phyloP scores from a whole-genome alignment of 768 basidiomycete genomes.

The Trametes coccinea region DNA sequence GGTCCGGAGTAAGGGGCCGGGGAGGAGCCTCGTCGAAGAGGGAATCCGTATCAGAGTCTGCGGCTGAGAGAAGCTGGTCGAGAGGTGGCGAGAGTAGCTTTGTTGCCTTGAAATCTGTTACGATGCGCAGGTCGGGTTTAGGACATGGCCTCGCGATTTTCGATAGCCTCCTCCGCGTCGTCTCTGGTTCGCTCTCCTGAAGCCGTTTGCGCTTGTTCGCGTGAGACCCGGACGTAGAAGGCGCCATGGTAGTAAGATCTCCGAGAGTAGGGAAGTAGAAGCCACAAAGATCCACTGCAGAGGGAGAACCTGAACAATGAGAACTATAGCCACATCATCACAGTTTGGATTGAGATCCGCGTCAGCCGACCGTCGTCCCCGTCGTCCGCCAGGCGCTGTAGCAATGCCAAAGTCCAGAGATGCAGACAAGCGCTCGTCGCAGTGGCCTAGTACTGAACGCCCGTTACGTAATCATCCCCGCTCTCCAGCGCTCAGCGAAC shows the following conservation, averaged over 20 bases:
- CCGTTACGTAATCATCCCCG: slow-evolving; percentile 7
- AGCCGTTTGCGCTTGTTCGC: slow-evolving; percentile 13
- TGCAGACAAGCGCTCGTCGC: not conserved
- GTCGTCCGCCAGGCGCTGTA: no score
- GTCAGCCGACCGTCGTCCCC: no score
- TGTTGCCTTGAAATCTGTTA: slow-evolving; percentile 1
- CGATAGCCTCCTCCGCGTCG: not conserved
- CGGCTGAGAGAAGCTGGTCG: slow-evolving; percentile 5
- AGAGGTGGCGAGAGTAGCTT: slow-evolving; percentile 4
- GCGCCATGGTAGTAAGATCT: not conserved
- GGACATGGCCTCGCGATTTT: not conserved
- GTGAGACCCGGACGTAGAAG: not conserved
- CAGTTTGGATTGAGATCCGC: no score
- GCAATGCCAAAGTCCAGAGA: no score
- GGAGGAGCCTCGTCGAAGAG: slow-evolving; percentile 48
- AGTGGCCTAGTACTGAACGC: not conserved
- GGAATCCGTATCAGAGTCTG: slow-evolving; percentile 38
- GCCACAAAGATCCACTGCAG: no score
- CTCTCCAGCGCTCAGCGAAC: no score
- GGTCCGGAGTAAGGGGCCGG: not conserved
- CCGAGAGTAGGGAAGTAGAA: not conserved
- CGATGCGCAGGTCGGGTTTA: slow-evolving; percentile 7
- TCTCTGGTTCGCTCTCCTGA: not conserved
- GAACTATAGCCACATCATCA: no score
- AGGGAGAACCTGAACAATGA: no score